Evolutionary conservation across 2,329 filamentous ascomycete genomes (phyloP), one percentile per base, ranked within the genome.

Genomic region (Talaromyces sp.): DNA sequence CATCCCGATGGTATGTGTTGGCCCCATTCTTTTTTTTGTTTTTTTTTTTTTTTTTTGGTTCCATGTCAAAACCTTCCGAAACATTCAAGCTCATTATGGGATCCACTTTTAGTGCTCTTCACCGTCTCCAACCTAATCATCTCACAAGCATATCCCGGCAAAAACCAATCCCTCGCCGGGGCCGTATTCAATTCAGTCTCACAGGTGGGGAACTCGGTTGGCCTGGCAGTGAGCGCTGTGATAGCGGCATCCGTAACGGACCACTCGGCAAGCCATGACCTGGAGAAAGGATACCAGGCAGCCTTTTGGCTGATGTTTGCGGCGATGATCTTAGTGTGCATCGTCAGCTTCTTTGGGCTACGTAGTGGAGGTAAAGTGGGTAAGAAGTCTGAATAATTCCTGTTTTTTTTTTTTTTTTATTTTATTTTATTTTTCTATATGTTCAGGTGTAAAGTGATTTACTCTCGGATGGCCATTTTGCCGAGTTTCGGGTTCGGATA

Each of bases 171-270:
- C 0, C 73, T 88, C 0, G 85, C 84, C 0, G 85, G 85, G 0
- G 84, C 83, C 0, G 84, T 88, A 0, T 88, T 87, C 70, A 86
- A 85, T 63, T 85, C 84, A 0, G 75, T 82, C 0, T 72, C 78
- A 0, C 84, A 87, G 64, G 81, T 87, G 57, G 84, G 85, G 0
- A 80, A 78, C 19, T 78, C 80, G 0, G 73, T 85, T 0, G 83
- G 82, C 0, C 68, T 85, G 3, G 81, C 82, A 10, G 70, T 82
- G 2, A 79, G 80, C 55, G 80, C 80, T 6, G 78, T 81, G 0
- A 80, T 85, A 30, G 71, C 73, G 0, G 65, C 65, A 0, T 60
- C 66, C 2, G 77, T 82, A 0, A 81, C 79, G 1, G 73, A 78
- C 25, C 53, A 55, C 25, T 62, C 63, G 0, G 65, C 69, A 0